Evolutionary conservation across 768 basidiomycete species (phyloP), one percentile per base, ranked within the genome.

Genomic region (Floccularia luteovirens): DNA sequence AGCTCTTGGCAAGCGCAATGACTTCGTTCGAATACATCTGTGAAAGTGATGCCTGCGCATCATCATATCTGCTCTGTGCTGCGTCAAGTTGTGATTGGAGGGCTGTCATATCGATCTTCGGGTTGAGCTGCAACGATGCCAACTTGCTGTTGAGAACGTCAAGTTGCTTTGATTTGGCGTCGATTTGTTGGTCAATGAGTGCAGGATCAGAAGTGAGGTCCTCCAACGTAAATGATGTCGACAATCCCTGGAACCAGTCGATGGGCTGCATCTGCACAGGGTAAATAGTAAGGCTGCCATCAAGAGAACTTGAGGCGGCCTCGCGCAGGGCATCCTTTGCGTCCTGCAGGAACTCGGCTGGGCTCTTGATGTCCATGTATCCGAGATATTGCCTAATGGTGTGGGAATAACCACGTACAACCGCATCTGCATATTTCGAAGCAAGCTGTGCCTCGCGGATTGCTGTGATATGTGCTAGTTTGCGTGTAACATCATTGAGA

Each of bases 341-440:
- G 30, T 51, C 47, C 40, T 56, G 54, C 2, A 56, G 51, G 5
- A 42, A 39, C 42, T 53, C 54, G 10, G 52, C 49, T 1, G 54
- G 48, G 17, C 35, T 47, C 20, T 46, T 46, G 37, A 55, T 47
- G 28, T 55, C 54, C 32, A 56, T 41, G 38, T 54, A 58, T 7
- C 56, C 53, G 28, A 58, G 41, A 38, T 56, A 58, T 39, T 52
- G 46, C 10, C 56, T 49, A 32, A 58, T 48, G 19, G 41, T 45
- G 38, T 58, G 56, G 8, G 50, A 51, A 41, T 49, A 55, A 5
- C 56, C 56, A 36, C 55, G 56, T 17, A 58, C 53, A 19, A 58
- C 56, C 2, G 54, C 53, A 20, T 58, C 56, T 13, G 47, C 38
- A 39, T 58, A 50, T 36, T 58, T 58, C 8, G 56, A 32, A 0